Evolutionary conservation across 2,329 filamentous ascomycete species (phyloP).

Genomic region (Fusarium armeniacum): DNA sequence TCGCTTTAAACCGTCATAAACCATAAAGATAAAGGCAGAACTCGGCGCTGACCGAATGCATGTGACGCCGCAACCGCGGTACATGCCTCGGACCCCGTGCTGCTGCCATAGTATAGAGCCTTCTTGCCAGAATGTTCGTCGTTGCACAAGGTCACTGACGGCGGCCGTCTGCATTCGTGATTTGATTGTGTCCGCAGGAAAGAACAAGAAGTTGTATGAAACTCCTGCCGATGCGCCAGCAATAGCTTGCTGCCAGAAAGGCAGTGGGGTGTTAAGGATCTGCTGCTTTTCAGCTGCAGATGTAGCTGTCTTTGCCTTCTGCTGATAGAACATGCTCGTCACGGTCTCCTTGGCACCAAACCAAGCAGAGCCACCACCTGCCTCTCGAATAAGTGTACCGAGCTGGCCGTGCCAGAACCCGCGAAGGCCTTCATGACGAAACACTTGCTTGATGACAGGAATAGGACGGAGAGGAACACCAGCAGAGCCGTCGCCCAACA

Average conservation of each 20-base stretch:
- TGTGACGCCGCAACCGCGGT: constrained; percentile 95
- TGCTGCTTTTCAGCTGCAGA: constrained; percentile 58
- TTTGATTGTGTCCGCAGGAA: constrained; percentile 97
- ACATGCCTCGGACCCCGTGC: constrained; percentile 86
- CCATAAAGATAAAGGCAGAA: constrained; percentile 97
- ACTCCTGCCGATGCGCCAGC: constrained; percentile 91
- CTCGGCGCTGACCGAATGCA: constrained; percentile 89
- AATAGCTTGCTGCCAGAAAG: constrained; percentile 87
- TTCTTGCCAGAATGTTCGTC: constrained; percentile 79
- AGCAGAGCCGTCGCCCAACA: constrained; percentile 57
- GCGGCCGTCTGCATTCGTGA: constrained; percentile 95
- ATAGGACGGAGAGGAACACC: constrained; percentile 72
- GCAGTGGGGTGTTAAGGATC: constrained; percentile 69
- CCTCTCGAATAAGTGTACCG: constrained; percentile 93
- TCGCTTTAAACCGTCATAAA: constrained; percentile 88
- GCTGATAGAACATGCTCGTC: constrained; percentile 75
- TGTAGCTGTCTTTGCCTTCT: constrained; percentile 61
- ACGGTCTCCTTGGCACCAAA: constrained; percentile 91
- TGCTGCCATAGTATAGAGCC: constrained; percentile 82
- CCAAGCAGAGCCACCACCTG: constrained; percentile 93
- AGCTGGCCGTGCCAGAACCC: constrained; percentile 98
- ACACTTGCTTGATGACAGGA: constrained; percentile 82
- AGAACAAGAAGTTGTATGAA: constrained; percentile 97
- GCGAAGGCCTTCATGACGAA: constrained; percentile 81
- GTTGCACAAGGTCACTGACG: constrained; percentile 67